phyloP scores from a whole-genome alignment of 1,284 basidiomycete species.

The Lignosus rhinocerotis region DNA sequence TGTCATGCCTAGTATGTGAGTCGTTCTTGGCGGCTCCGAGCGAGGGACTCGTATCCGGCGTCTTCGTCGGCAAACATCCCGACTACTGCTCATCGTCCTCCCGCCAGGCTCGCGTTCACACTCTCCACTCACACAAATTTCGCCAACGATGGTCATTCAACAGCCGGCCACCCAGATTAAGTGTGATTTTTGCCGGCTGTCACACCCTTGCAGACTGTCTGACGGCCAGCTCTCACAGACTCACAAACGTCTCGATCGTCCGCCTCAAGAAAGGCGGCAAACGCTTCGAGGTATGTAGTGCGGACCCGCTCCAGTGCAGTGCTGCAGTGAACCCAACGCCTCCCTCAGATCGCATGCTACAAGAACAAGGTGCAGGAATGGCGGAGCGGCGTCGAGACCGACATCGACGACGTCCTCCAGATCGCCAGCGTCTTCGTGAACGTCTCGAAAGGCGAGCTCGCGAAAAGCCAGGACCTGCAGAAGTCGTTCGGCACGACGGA shows the following conservation, averaged over 20 bases:
- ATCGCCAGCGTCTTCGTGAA: conserved; percentile 96
- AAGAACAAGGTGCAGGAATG: conserved; percentile 99
- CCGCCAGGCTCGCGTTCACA: background rate
- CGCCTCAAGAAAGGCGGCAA: conserved; percentile 96
- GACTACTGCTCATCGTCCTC: background rate
- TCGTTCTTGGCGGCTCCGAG: conserved; percentile 9
- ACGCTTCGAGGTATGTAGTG: conserved; percentile 82
- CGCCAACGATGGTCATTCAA: conserved; percentile 56
- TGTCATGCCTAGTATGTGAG: conserved; percentile 13
- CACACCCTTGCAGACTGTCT: conserved; percentile 9
- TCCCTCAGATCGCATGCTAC: conserved; percentile 89
- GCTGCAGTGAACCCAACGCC: background rate
- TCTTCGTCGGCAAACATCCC: background rate
- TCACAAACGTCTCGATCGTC: conserved; percentile 97
- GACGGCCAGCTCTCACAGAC: conserved; percentile 43
- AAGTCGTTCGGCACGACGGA: conserved; percentile 89
- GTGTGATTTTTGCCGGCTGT: conserved; percentile 38
- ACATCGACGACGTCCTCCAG: conserved; percentile 95
- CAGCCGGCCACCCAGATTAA: conserved; percentile 90
- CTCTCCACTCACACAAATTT: background rate
- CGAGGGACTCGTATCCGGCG: too few species aligned
- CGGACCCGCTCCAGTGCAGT: too few species aligned
- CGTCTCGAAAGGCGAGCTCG: conserved; percentile 94
- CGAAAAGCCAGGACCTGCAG: conserved; percentile 85
- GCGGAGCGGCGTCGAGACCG: conserved; percentile 91